Evolutionary conservation across 2,329 filamentous ascomycete genomes (phyloP), one percentile per base, ranked within the genome.

Genomic region (Tolypocladium capitatum): DNA sequence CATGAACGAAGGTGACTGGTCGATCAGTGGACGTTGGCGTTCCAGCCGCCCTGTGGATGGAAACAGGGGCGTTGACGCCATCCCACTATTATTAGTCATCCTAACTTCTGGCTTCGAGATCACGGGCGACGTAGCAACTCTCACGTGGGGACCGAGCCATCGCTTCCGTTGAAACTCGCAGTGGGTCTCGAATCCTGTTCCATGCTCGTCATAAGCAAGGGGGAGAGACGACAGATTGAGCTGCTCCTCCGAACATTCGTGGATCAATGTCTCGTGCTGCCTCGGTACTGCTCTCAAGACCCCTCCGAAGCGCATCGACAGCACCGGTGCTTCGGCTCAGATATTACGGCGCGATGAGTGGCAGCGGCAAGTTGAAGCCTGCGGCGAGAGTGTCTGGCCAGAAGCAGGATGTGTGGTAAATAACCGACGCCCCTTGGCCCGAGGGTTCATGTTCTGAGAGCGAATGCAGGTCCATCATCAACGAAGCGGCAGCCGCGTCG

Each of bases 401-500:
- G 57, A 64, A 68, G 58, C 70, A 75, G 52, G 68, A 76, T 70
- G 73, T 76, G 35, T 76, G 73, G 73, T 74, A 52, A 61, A 69
- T 36, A 35, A 24, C 31, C 28, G 30, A 41, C 30, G 14, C n/a
- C 30, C 3, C 14, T 4, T 4, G 2, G 2, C 18, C 9, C 2
- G 16, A n/a, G 38, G n/a, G 27, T 11, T 2, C 5, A 7, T 30
- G 24, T 42, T 11, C 24, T 42, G 38, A 42, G 16, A 42, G 38
- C 16, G 9, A 30, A 18, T 16, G 35, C 46, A 81, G 78, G 78
- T 74, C 76, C 54, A 81, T 83, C 64, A 69, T 83, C 66, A 83
- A 83, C 54, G 79, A 83, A 63, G 80, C 75, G 11, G 79, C 80
- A 4, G 75, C 76, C 8, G 75, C 76, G 30, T 81, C 78, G 27